Evolutionary conservation across 257 asterid species (phyloP), one percentile per base, ranked within the genome.

Genomic region (Leptodermis oblonga): DNA sequence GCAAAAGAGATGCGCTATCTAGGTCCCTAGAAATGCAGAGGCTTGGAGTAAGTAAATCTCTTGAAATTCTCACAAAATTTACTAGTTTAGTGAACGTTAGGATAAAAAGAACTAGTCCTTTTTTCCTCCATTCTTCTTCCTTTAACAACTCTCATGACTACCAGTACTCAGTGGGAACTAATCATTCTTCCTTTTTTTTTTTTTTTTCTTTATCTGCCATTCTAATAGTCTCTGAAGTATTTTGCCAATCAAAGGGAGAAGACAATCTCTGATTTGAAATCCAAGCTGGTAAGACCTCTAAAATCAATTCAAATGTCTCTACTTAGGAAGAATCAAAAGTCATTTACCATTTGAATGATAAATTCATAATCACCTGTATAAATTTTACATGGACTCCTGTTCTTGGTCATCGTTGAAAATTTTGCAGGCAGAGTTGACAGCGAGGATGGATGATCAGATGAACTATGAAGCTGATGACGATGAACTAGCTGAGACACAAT

Each of bases 1-100:
- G 67, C 73, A 93, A 88, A 79, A 78, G 80, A 71, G 96, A 87
- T 63, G 99, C 97, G 67, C 74, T 90, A 72, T 73, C 74, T 61
- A 80, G 87, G 82, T 93, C 99, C 64, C 88, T 93, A 74, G 95
- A 88, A 58, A 74, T 90, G 85, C 97, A 93, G 81, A 87, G 96
- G 75, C 78, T 80, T 71, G 99, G 99, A 71, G 97, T 93, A 84
- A 86, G 97, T 78, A 42, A 49, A 66, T 62, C 74, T 45, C 61
- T 46, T n/a, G 7, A 36, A 14, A 7, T 37, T 65, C 53, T 70
- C 39, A 49, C 46, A 70, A 43, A 72, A 31, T 54, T 72, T 26
- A n/a, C 30, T 70, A 34, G 1, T 20, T 58, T 30, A 18, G 6
- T 23, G 68, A 59, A 26, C 41, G 14, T 30, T 31, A 69, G 10